Evolutionary conservation across 108 stramenopile species (phyloP), one percentile per base, ranked within the genome.

Genomic region (Stephanodiscus triporus): DNA sequence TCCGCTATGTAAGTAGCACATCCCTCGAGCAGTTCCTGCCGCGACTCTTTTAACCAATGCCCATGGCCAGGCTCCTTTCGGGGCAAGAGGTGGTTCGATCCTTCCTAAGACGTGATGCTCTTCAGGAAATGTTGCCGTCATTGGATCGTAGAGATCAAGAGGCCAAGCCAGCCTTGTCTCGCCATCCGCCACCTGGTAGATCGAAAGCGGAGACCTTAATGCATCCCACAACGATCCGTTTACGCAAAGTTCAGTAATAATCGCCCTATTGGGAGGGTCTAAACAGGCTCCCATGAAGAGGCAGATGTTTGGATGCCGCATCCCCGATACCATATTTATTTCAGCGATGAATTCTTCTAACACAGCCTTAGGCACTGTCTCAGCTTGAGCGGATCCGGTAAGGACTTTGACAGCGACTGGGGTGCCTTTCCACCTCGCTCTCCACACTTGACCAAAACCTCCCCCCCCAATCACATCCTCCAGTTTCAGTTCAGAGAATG

Each of bases 241-340:
- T 9, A 83, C 86, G 34, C 91, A 94, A 19, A 91, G 82, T 72
- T 97, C 97, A 6, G 95, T 96, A 9, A 97, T 76, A 23, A 97
- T 95, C 20, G 90, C 90, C 22, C 92, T 81, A 76, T 96, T 95
- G 5, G 95, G 91, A 9, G 93, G 88, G 17, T 89, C 87, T 23
- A 96, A 68, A 70, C 91, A 94, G n/a, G 95, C 95, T 45, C 97
- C 97, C 88, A 97, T 95, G 72, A 92, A 96, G 45, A 96, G 79
- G 56, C 95, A 95, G 62, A 97, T 92, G 70, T 96, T 95, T 38
- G 97, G 97, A 83, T 97, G 97, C 23, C 95, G 77, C 91, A 97
- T 94, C 14, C 90, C 90, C 36, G 81, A 76, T 22, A 95, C 66
- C 70, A 95, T 80, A 69, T 95, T 95, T 67, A 95, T 95, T 74